Evolutionary conservation across 2,329 filamentous ascomycete genomes (phyloP).

Genomic region (Aspergillus thermomutatus): DNA sequence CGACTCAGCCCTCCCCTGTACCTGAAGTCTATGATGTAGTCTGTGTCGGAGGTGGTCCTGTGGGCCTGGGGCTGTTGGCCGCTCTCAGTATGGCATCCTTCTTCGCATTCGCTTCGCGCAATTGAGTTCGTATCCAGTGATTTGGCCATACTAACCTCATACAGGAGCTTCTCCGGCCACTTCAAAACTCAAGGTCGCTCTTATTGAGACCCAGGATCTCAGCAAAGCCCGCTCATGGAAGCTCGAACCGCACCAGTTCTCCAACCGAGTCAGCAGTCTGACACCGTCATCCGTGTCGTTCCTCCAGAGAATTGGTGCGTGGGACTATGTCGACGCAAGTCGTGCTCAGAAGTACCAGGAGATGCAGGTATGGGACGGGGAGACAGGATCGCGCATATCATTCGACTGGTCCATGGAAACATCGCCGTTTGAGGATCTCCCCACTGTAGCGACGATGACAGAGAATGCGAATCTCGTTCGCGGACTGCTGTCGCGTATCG

Average conservation of each 20-base stretch:
- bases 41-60: slow-evolving; percentile 84
- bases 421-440: slow-evolving; percentile 45
- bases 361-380: slow-evolving; percentile 98
- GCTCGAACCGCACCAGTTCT: slow-evolving; percentile 67
- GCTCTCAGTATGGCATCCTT: slow-evolving; percentile 61
- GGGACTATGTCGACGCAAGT: slow-evolving; percentile 68
- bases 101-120: background rate
- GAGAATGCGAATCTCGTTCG: slow-evolving; percentile 89
- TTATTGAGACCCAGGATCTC: slow-evolving; percentile 88
- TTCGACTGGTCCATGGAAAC: slow-evolving; percentile 69
- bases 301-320: slow-evolving; percentile 78
- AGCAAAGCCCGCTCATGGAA: slow-evolving; percentile 64
- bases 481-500: slow-evolving; percentile 68
- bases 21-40: slow-evolving; percentile 90
- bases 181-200: slow-evolving; percentile 73
- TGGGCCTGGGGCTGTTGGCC: slow-evolving; percentile 77
- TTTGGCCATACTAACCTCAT: slow-evolving; percentile 4
- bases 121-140: background rate
- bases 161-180: slow-evolving; percentile 74
- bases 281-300: slow-evolving; percentile 86
- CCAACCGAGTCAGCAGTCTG: slow-evolving; percentile 92
- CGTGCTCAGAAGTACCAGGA: slow-evolving; percentile 86
- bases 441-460: slow-evolving; percentile 89
- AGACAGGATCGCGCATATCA: slow-evolving; percentile 79
- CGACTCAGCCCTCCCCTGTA: slow-evolving; percentile 31